Conservation (phyloP, 2,329 filamentous ascomycete species). For the Aspergillus quadricinctus region DNA sequence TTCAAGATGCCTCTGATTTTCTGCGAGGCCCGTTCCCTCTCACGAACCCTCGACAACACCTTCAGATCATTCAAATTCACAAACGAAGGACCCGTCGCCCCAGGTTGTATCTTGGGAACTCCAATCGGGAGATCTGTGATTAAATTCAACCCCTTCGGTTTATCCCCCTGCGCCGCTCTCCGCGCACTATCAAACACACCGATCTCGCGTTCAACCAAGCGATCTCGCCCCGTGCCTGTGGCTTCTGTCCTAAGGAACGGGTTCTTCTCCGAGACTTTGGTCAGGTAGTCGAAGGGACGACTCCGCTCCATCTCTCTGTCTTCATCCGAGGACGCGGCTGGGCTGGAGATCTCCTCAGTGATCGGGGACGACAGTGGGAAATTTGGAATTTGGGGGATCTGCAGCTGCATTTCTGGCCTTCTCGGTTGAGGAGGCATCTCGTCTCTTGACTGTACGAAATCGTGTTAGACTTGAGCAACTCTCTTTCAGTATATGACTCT, state of each 20-base stretch:
- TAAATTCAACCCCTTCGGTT: conserved; percentile 39
- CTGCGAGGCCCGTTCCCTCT: conserved; percentile 27
- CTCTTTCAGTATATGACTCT: not conserved
- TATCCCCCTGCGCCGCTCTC: conserved; percentile 18
- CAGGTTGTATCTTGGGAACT: conserved; percentile 9
- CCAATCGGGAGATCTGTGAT: conserved; percentile 37
- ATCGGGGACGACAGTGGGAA: conserved; percentile 44
- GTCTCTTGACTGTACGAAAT: conserved; percentile 8
- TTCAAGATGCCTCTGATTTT: conserved; percentile 18
- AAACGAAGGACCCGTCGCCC: conserved; percentile 18
- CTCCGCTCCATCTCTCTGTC: conserved; percentile 23
- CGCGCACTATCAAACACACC: not conserved
- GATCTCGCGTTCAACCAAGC: not conserved
- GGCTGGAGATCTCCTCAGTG: conserved; percentile 38
- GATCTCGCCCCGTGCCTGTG: conserved; percentile 8
- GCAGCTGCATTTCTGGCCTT: conserved; percentile 24
- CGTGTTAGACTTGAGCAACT: not conserved
- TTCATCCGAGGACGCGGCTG: conserved; percentile 31
- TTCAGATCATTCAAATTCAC: conserved; percentile 38
- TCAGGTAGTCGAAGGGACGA: conserved; percentile 29
- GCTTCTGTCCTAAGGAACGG: conserved; percentile 5
- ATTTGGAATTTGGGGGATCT: conserved; percentile 28
- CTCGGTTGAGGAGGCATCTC: conserved; percentile 21
- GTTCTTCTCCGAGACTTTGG: conserved; percentile 21
- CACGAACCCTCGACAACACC: conserved; percentile 28